Evolutionary conservation across 139 green algal genomes (phyloP).

Genomic region (Coelastrella sp.): DNA sequence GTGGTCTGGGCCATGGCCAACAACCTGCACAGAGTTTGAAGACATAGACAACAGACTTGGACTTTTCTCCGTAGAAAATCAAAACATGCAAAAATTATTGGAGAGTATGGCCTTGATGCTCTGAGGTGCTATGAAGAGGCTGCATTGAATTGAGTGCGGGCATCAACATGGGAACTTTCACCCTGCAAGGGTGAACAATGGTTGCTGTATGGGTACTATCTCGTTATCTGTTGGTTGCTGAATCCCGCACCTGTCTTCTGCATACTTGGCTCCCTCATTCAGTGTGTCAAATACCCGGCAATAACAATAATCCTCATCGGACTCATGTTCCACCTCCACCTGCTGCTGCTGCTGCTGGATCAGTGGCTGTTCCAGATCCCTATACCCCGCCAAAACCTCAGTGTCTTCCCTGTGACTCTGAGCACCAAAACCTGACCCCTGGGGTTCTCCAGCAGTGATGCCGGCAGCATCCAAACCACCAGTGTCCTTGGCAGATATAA

Average conservation of each 20-base stretch:
- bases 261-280: slow-evolving; percentile 64
- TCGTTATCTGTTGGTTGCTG: not conserved
- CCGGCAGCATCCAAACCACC: not conserved
- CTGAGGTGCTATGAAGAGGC: not conserved
- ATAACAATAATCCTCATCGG: not conserved
- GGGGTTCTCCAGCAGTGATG: not conserved
- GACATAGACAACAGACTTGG: not conserved
- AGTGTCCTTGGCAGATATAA: slow-evolving; percentile 48
- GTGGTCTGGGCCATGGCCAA: not conserved
- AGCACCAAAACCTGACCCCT: not conserved
- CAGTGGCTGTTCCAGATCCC: not conserved
- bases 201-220: not conserved
- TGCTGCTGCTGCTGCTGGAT: slow-evolving; percentile 10
- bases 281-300: slow-evolving; percentile 68
- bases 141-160: not conserved
- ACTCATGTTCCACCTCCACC: not conserved
- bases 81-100: too few species aligned
- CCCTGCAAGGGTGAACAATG: too few species aligned
- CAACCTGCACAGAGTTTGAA: not conserved
- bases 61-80: not conserved
- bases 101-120: too few species aligned
- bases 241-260: slow-evolving; percentile 51
- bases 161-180: not conserved
- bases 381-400: not conserved
- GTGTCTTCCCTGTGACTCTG: not conserved